These are phyloP conservation scores for Krasilnikovozyma curviuscula DNA, from an alignment of 768 basidiomycete genomes.

Conservation along the genomic window DNA sequence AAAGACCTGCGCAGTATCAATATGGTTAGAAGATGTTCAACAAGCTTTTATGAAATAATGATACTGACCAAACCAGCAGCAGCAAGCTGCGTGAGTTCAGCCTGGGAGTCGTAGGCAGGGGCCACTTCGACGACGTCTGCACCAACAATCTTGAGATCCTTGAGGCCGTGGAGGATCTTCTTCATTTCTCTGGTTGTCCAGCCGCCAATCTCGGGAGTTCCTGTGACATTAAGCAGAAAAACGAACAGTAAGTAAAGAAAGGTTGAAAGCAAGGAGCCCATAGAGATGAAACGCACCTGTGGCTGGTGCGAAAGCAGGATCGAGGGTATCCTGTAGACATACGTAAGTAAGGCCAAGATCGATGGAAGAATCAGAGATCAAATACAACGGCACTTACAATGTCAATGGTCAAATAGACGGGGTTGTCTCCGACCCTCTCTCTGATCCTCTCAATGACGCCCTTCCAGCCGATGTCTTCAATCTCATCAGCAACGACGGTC, in stretches of 20 bases:
- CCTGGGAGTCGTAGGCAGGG: conserved; percentile 14
- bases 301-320: conserved; percentile 19
- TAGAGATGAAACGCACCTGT: not conserved
- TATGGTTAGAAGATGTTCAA: too few species aligned
- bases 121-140: conserved; percentile 26
- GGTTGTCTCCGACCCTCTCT: conserved; percentile 25
- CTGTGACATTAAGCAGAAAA: too few species aligned
- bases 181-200: conserved; percentile 27
- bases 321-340: conserved; percentile 12
- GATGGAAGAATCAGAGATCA: not conserved
- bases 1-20: too few species aligned
- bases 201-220: conserved; percentile 27
- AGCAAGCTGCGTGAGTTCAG: too few species aligned
- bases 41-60: too few species aligned
- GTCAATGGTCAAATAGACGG: conserved; percentile 23
- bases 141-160: conserved; percentile 28
- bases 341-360: not conserved
- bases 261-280: not conserved
- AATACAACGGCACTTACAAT: too few species aligned
- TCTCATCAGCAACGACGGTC: conserved; percentile 17
- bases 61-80: too few species aligned
- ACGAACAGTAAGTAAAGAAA: not conserved
- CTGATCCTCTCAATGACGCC: conserved; percentile 25
- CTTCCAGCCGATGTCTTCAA: conserved; percentile 25
- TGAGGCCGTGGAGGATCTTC: conserved; percentile 27